Evolutionary conservation across 352 stramenopile genomes (phyloP), one percentile per base, ranked within the genome.

Genomic region (Phytophthora sansomeana): DNA sequence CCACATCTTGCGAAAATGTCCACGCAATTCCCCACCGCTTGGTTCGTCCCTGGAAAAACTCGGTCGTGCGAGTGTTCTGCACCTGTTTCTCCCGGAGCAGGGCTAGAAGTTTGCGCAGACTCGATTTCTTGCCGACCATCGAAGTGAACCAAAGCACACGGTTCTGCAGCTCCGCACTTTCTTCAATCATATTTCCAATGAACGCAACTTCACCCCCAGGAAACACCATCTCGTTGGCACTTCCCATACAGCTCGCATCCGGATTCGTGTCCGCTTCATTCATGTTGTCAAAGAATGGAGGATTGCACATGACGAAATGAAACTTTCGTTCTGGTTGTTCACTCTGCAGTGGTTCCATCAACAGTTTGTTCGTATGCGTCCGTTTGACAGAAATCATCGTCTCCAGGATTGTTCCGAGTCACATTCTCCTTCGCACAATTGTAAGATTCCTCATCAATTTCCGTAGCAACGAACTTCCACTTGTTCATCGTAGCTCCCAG

Each of bases 281-380:
- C 56, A 90, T 87, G 30, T 82, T 70, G 48, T 97, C 81, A 49
- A 95, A 99, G 81, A 99, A 99, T 0, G 97, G 97, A 49, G 97
- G 97, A 70, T 99, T 99, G 41, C 96, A 98, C 92, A 99, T 98
- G 43, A 88, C 81, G 77, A 99, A 98, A 39, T 98, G 81, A 61
- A 98, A 81, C 11, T 72, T 74, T 11, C 62, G 35, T 10, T 58
- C 38, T 0, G 17, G 6, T 2, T 61, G 58, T 24, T 79, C 67
- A 5, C 75, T 59, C 16, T 68, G 47, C 29, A 93, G 52, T 4
- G 83, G 80, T 46, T 94, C 83, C 5, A 62, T 41, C 16, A 93
- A 42, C 26, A 94, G 49, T 0, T 74, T 63, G 19, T 72, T 66
- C 0, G 82, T 89, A 14, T 72, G 32, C 1, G 77, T 84, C 14